Percentiles rank a stretch among this genome's conserved stretches.
Conservation (phyloP, 164 flowering plant species). For the Nymphaea thermarum region DNA sequence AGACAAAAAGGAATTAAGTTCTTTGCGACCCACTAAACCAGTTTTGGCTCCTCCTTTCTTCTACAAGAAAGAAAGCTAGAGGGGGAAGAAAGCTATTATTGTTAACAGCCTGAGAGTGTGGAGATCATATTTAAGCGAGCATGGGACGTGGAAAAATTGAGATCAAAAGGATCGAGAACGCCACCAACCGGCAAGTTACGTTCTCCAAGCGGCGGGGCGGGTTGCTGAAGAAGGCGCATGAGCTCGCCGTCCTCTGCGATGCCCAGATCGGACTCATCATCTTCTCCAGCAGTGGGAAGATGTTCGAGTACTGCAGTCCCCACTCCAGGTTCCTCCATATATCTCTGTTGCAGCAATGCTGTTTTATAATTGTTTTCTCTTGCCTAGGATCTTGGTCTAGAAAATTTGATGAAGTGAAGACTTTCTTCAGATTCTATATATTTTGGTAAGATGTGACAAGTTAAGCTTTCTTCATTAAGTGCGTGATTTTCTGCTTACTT, state of each 20-base stretch:
- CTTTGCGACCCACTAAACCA: neutral
- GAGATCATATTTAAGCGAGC: neutral
- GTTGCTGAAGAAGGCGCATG: conserved; percentile 38
- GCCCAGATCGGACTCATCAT: conserved; percentile 41
- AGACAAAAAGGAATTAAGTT: neutral
- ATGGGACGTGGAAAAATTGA: conserved; percentile 28
- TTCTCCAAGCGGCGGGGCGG: conserved; percentile 38
- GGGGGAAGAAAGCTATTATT: neutral
- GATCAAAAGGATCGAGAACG: conserved; percentile 29
- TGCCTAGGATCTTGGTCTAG: neutral
- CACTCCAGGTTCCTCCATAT: conserved; percentile 8
- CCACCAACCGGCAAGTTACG: conserved; percentile 34
- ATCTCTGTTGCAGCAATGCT: neutral
- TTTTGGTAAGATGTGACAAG: neutral
- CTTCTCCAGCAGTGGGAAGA: conserved; percentile 33
- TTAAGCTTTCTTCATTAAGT: neutral
- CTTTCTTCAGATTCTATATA: no score
- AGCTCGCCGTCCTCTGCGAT: conserved; percentile 40
- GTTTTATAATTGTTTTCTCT: neutral
- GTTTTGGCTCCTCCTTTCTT: neutral
- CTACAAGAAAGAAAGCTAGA: neutral
- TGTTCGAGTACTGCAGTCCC: conserved; percentile 18
- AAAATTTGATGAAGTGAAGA: no score
- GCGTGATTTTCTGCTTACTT: neutral
- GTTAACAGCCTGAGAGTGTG: neutral